Evolutionary conservation across 805 yeast genomes (phyloP), one percentile per base, ranked within the genome.

Genomic region (Priceomyces carsonii): DNA sequence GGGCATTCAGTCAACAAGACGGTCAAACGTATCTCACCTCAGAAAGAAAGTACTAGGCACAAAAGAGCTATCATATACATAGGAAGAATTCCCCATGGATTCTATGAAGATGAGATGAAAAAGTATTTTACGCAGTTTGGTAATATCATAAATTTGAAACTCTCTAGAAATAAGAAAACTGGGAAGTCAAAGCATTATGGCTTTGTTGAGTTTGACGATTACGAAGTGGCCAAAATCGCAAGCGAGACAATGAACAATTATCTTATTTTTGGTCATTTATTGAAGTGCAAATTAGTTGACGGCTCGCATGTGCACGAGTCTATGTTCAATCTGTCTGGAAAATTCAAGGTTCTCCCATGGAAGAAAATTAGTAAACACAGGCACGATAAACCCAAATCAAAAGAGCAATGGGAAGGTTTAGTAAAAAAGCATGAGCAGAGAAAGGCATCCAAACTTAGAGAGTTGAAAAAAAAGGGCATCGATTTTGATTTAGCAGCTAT

Each of bases 171-270:
- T 68, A 89, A 85, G 61, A 84, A 82, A 54, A 82, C 95, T 5
- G 98, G 98, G 29, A 79, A 81, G 36, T 81, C 95, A 10, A 90
- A 88, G 65, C 97, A 89, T 59, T 91, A 80, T 60, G 98, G 89
- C 5, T 91, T 87, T 60, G 68, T 93, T 29, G 96, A 93, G 63
- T 93, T 91, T 54, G 76, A 73, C 26, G 72, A 79, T 36, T 55
- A 59, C 24, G 86, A 81, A 31, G 95, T 85, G 37, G 97, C 98
- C 29, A 75, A 79, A 48, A 72, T 89, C 42, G 99, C 96, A 3
- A 85, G 85, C 42, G 98, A 93, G 47, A 82, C 97, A 29, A 93
- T 93, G 99, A 82, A 93, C 63, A 93, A 93, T 64, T 93, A 93
- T 53, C 73, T 93, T 43, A 57, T 93, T 29, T 81, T 86, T 66